Conservation (phyloP, 1,284 basidiomycete genomes). For the Leccinum griseonigrum region DNA sequence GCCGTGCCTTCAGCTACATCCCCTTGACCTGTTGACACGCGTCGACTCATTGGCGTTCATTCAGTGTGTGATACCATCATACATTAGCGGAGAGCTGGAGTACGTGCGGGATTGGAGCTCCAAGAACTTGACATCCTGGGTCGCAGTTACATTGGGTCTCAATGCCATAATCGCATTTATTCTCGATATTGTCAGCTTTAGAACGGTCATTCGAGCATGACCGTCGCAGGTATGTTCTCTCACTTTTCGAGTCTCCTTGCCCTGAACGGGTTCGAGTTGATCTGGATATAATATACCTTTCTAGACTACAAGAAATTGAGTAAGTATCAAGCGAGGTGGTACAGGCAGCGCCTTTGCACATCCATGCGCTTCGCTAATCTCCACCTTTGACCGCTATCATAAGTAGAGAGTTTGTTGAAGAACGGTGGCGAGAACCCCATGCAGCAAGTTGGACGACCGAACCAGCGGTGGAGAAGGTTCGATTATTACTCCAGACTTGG, state of each 20-base stretch:
- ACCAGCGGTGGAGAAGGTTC: too few species aligned
- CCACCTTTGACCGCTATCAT: too few species aligned
- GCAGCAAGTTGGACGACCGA: too few species aligned
- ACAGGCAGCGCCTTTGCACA: too few species aligned
- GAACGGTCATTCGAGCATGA: constrained; percentile 83
- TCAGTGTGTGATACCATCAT: constrained; percentile 77
- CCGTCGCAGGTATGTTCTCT: constrained; percentile 68
- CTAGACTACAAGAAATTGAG: too few species aligned
- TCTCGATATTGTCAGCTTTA: constrained; percentile 89
- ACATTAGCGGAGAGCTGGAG: constrained; percentile 75
- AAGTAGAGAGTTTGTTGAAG: too few species aligned
- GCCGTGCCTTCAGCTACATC: constrained; percentile 61
- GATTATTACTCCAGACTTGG: too few species aligned
- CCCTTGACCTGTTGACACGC: constrained; percentile 81
- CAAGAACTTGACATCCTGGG: constrained; percentile 48
- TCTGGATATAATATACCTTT: too few species aligned
- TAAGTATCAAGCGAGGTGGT: too few species aligned
- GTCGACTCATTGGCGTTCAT: constrained; percentile 88
- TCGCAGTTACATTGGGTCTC: constrained; percentile 57
- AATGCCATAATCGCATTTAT: constrained; percentile 89
- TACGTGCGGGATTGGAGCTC: constrained; percentile 53
- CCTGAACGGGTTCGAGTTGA: neutral
- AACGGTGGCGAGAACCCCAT: too few species aligned
- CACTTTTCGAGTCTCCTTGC: neutral
- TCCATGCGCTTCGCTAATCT: too few species aligned